These are phyloP conservation scores for Neckera pumila DNA, from an alignment of 225 moss, liverwort and hornwort genomes.

Conservation along the genomic window DNA sequence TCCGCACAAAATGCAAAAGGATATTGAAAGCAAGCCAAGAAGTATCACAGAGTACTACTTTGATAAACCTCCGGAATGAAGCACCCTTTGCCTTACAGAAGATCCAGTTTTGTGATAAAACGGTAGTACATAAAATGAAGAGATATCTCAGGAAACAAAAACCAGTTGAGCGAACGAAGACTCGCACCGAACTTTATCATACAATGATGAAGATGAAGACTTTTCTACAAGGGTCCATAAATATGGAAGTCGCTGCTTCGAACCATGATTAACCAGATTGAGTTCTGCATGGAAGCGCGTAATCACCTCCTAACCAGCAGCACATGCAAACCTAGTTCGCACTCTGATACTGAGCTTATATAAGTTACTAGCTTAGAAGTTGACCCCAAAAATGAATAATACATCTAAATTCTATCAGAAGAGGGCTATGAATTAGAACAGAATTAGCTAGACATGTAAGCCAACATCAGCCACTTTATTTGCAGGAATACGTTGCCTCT, in stretches of 20 bases:
- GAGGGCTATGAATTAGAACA: neutral
- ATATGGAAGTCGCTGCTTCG: neutral
- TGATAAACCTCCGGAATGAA: neutral
- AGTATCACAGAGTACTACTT: neutral
- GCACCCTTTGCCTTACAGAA: neutral
- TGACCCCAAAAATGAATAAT: neutral
- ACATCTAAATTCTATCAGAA: neutral
- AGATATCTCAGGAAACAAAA: neutral
- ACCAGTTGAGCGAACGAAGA: neutral
- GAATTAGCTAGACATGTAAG: neutral
- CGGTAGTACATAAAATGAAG: neutral
- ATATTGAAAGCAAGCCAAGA: too few species aligned
- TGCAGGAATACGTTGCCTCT: slow-evolving; percentile 33
- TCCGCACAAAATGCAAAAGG: too few species aligned
- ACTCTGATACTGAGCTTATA: neutral
- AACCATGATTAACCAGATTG: neutral
- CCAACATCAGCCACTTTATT: slow-evolving; percentile 30
- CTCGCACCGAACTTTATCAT: neutral
- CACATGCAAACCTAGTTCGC: neutral
- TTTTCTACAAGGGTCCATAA: slow-evolving; percentile 7
- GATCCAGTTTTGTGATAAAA: neutral
- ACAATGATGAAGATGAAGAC: neutral
- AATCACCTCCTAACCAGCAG: neutral
- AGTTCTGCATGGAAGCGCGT: neutral
- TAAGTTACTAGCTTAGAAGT: neutral